Evolutionary conservation across 2,329 filamentous ascomycete genomes (phyloP), one percentile per base, ranked within the genome.

Genomic region (Ilyonectria sp.): DNA sequence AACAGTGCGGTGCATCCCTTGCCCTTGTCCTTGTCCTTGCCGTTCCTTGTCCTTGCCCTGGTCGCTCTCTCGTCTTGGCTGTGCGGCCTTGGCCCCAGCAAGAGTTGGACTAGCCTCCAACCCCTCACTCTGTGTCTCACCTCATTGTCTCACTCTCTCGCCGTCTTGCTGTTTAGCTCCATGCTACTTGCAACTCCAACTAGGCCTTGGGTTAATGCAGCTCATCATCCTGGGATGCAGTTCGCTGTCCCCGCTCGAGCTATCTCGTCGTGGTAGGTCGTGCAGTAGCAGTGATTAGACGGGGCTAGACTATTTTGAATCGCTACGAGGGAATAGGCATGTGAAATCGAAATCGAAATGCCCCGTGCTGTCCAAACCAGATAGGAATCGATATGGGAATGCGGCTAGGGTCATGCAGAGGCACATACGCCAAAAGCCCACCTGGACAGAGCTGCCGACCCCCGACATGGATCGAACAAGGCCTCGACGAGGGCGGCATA

Each of bases 141-240:
- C 26, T 26, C 26, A 26, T 1, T 35, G 31, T 23, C 31, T 53
- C 50, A 53, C 29, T 35, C 19, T 23, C 31, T 53, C 49, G 56
- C 63, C n/a, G n/a, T 33, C 17, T 65, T 50, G 57, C 52, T 26
- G 17, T 50, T 65, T n/a, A 40, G 17, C 40, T 40, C 10, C 17
- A 56, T 50, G 6, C 50, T 47, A 26, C 50, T 47, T 60, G 10
- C 57, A 60, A 53, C 57, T 52, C 63, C 63, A 17, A 17, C 37
- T 40, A 40, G 5, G 40, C 47, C 26, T 47, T 44, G 62, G 53
- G 35, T 65, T 60, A 53, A 65, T 65, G 63, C 63, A 60, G 46
- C 63, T 65, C 63, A 65, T 60, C 58, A 35, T 60, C 57, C 57
- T 56, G 35, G 50, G 56, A 43, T 65, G 56, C 44, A 43, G 52